These are phyloP conservation scores for Suhomyces bribrorum DNA, from an alignment of 1,139 yeast genomes.

Conservation along the genomic window DNA sequence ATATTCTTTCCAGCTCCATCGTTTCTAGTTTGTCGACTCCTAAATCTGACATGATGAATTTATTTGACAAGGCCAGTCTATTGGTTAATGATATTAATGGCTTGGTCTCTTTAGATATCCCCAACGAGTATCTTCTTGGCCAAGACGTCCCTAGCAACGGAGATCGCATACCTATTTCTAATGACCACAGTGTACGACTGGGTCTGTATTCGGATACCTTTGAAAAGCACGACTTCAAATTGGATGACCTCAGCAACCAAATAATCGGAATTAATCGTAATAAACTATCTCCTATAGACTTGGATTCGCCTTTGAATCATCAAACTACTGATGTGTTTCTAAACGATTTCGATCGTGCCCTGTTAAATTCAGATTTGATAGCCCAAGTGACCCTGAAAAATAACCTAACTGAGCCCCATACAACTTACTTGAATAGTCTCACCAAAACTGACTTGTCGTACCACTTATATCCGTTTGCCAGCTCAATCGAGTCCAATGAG, in stretches of 20 bases:
- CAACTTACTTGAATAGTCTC: conserved; percentile 31
- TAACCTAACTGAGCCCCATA: conserved; percentile 32
- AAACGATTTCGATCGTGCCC: conserved; percentile 7
- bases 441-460: conserved; percentile 31
- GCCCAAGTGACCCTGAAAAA: conserved; percentile 27
- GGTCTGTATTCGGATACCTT: conserved; percentile 8
- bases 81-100: conserved; percentile 54
- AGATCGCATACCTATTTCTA: background rate
- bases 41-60: conserved; percentile 21
- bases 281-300: conserved; percentile 5
- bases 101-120: conserved; percentile 24
- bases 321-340: conserved; percentile 5
- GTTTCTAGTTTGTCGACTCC: conserved; percentile 8
- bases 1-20: conserved; percentile 27
- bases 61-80: conserved; percentile 53
- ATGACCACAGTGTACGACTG: conserved; percentile 8
- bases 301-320: conserved; percentile 5
- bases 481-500: conserved; percentile 36
- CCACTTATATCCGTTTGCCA: conserved; percentile 43
- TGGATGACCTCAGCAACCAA: conserved; percentile 13
- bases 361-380: conserved; percentile 24
- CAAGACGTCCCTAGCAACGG: background rate
- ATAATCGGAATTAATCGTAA: conserved; percentile 4
- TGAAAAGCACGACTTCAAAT: conserved; percentile 10
- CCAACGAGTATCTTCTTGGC: conserved; percentile 3